These are phyloP conservation scores for Meyerozyma guilliermondii DNA, from an alignment of 1,139 yeast genomes.

Conservation along the genomic window DNA sequence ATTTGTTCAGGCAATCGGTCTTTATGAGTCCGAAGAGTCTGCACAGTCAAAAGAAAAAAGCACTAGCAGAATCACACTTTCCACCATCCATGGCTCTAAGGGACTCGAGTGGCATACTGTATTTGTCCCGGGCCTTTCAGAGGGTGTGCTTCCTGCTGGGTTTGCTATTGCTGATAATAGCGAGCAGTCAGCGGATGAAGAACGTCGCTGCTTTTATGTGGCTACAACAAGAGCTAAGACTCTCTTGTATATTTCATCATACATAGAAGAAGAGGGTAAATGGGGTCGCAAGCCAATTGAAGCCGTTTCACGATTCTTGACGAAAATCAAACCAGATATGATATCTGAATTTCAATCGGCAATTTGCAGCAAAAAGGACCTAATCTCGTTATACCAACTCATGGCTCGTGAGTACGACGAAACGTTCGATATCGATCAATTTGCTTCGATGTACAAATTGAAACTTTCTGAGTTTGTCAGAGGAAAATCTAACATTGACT, in stretches of 20 bases:
- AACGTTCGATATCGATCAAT: constrained; percentile 7
- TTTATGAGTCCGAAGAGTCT: constrained; percentile 36
- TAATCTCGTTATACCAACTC: constrained; percentile 15
- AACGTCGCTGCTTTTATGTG: constrained; percentile 79
- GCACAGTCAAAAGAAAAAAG: constrained; percentile 4
- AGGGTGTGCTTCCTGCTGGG: constrained; percentile 53
- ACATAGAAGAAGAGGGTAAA: constrained; percentile 17
- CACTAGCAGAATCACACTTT: constrained; percentile 33
- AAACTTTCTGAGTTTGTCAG: constrained; percentile 4
- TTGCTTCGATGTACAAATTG: constrained; percentile 8
- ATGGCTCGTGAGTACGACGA: constrained; percentile 8
- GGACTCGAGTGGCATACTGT: constrained; percentile 96
- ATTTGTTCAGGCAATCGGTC: constrained; percentile 57
- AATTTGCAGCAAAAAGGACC: constrained; percentile 12
- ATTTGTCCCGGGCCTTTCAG: constrained; percentile 67
- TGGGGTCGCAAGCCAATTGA: constrained; percentile 20
- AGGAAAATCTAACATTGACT: background rate
- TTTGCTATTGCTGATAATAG: constrained; percentile 31
- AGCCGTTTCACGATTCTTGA: constrained; percentile 28
- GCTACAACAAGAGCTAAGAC: constrained; percentile 79
- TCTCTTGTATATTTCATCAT: constrained; percentile 32
- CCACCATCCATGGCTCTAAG: constrained; percentile 89
- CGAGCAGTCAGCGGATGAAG: constrained; percentile 55
- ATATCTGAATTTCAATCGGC: constrained; percentile 13
- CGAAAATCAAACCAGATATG: constrained; percentile 4